These are phyloP conservation scores for Boletellus ananas DNA, from an alignment of 768 basidiomycete genomes.

Conservation along the genomic window DNA sequence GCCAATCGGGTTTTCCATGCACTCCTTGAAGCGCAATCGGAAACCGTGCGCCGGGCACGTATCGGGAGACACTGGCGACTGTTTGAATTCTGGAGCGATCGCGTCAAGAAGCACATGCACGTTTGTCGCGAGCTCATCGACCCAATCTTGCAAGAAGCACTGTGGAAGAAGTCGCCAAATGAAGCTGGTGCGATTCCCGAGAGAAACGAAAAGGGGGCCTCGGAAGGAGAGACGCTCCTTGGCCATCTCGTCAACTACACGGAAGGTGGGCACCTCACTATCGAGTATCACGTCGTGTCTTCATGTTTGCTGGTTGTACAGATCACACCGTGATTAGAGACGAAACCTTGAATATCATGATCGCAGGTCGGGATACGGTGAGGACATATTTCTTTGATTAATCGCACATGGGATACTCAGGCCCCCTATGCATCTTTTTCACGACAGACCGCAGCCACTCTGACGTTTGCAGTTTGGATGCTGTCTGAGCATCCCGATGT, in stretches of 20 bases:
- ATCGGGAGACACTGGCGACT: conserved; percentile 49
- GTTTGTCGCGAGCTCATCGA: conserved; percentile 50
- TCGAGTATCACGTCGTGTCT: neutral
- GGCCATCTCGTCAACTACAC: conserved; percentile 30
- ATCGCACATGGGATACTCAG: neutral
- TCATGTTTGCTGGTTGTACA: conserved; percentile 2
- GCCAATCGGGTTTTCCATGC: conserved; percentile 45
- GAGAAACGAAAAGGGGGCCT: conserved; percentile 2
- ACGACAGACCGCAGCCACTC: conserved; percentile 27
- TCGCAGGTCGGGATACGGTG: conserved; percentile 36
- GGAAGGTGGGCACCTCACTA: conserved; percentile 17
- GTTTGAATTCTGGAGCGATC: conserved; percentile 49
- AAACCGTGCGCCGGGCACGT: conserved; percentile 37
- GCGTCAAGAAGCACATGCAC: conserved; percentile 41
- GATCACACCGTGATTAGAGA: conserved; percentile 33
- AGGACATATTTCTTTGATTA: neutral
- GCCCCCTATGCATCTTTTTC: neutral
- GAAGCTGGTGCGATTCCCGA: conserved; percentile 20
- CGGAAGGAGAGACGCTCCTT: conserved; percentile 28
- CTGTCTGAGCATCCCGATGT: conserved; percentile 39
- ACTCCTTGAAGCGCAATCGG: conserved; percentile 47
- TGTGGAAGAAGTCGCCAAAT: conserved; percentile 34
- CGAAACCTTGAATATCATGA: conserved; percentile 36
- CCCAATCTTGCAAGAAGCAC: conserved; percentile 48
- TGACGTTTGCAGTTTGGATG: conserved; percentile 38